Percentiles rank a stretch among this genome's conserved stretches.
Conservation (phyloP, 2,329 filamentous ascomycete genomes). For the Phaeosphaeriaceae sp. region DNA sequence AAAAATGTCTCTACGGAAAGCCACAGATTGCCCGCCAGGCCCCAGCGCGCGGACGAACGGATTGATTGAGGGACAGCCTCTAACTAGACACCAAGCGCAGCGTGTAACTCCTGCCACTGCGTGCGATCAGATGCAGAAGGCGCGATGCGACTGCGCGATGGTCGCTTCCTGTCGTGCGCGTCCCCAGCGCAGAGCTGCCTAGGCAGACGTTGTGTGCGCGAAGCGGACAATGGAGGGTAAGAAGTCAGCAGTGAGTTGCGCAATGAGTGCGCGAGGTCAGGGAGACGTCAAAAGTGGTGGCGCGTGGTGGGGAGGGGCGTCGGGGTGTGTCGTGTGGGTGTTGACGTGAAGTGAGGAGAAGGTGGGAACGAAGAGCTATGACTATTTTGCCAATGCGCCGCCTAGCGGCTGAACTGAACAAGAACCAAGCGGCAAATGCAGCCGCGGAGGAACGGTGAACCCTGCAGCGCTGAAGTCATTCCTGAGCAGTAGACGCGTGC, state of each 20-base stretch:
- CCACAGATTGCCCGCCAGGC: slow-evolving; percentile 17
- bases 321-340: slow-evolving; percentile 39
- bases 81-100: slow-evolving; percentile 36
- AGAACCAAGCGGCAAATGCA: slow-evolving; percentile 6
- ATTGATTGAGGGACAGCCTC: slow-evolving; percentile 24
- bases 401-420: slow-evolving; percentile 4
- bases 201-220: slow-evolving; percentile 17
- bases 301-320: slow-evolving; percentile 15
- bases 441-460: slow-evolving; percentile 4
- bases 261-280: slow-evolving; percentile 11
- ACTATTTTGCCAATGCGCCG: slow-evolving; percentile 26
- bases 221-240: neutral
- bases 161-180: slow-evolving; percentile 32
- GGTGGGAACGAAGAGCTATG: slow-evolving; percentile 20
- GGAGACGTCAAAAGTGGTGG: slow-evolving; percentile 19
- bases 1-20: slow-evolving; percentile 46
- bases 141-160: slow-evolving; percentile 28
- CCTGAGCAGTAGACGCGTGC: slow-evolving; percentile 1
- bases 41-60: slow-evolving; percentile 23
- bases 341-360: slow-evolving; percentile 37
- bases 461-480: slow-evolving; percentile 12
- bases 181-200: slow-evolving; percentile 20
- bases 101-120: slow-evolving; percentile 20
- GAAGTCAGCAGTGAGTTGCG: slow-evolving; percentile 14
- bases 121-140: slow-evolving; percentile 18